Conservation (phyloP, 2,329 filamentous ascomycete species). For the Aspergillus ustus region DNA sequence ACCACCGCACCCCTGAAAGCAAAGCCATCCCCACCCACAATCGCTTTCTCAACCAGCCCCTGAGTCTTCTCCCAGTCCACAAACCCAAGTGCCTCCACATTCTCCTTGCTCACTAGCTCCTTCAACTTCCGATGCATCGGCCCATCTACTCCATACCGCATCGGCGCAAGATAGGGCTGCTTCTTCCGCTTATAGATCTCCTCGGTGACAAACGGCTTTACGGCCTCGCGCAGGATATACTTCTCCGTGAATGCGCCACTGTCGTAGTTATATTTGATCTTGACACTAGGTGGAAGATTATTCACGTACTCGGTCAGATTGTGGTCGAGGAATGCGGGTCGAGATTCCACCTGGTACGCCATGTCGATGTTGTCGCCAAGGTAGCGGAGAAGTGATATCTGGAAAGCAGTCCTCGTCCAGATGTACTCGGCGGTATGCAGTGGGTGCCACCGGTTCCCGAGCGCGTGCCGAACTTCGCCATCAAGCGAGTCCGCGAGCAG, state of each 20-base stretch:
- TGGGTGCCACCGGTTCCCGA: constrained; percentile 43
- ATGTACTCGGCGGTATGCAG: constrained; percentile 29
- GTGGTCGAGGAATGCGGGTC: constrained; percentile 38
- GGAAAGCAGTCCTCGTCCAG: constrained; percentile 13
- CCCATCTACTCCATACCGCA: constrained; percentile 47
- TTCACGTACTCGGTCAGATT: constrained; percentile 36
- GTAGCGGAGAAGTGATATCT: constrained; percentile 21
- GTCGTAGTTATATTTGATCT: constrained; percentile 24
- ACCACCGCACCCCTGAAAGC: constrained; percentile 39
- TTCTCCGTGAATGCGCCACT: constrained; percentile 48
- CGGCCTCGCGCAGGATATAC: constrained; percentile 57
- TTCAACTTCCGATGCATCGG: constrained; percentile 44
- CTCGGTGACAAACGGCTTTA: constrained; percentile 55
- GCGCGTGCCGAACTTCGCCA: not conserved
- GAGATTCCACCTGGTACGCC: constrained; percentile 34
- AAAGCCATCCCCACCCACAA: not conserved
- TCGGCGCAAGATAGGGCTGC: constrained; percentile 54
- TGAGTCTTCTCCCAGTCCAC: constrained; percentile 39
- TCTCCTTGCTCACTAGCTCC: constrained; percentile 40
- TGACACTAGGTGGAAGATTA: constrained; percentile 35
- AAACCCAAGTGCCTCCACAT: constrained; percentile 47
- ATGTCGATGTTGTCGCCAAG: constrained; percentile 29
- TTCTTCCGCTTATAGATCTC: constrained; percentile 58
- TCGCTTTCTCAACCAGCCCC: constrained; percentile 36
- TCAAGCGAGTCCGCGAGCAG: constrained; percentile 11